These are phyloP conservation scores for Erodium moschatum DNA, from an alignment of 441 rosid species.

Conservation along the genomic window DNA sequence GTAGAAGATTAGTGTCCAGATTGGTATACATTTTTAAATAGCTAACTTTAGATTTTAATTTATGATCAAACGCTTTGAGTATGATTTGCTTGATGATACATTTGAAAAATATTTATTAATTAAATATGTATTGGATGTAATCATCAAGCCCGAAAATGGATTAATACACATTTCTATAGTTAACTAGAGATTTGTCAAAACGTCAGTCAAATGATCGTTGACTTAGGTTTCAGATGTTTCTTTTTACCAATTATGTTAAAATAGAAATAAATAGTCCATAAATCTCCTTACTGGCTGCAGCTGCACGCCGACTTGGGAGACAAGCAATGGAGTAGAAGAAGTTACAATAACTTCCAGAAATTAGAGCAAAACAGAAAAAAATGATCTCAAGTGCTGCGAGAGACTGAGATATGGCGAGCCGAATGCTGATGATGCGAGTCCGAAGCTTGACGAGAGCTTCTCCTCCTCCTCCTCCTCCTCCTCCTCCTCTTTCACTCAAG, in stretches of 20 bases:
- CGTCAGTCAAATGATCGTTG: not conserved
- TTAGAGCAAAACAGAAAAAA: not conserved
- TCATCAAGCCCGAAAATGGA: no score
- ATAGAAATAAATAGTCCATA: no score
- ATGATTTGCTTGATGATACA: no score
- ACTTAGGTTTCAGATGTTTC: not conserved
- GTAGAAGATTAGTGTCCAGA: not conserved
- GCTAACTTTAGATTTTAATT: no score
- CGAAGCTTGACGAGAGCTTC: constrained; percentile 14
- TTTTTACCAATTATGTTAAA: no score
- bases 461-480: no score
- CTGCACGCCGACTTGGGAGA: constrained; percentile 19
- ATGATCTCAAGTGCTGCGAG: not conserved
- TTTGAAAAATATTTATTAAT: no score
- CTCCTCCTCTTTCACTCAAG: constrained; percentile 9
- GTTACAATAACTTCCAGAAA: not conserved
- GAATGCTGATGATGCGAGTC: constrained; percentile 15
- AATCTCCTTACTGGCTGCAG: not conserved
- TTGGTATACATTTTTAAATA: no score
- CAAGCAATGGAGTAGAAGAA: constrained; percentile 8
- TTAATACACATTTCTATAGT: no score
- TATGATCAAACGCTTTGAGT: no score
- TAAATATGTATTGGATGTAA: no score
- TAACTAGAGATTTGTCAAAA: not conserved
- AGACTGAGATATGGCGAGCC: constrained; percentile 8